Evolutionary conservation across 192 early-diverging fungal species (phyloP), one percentile per base, ranked within the genome.

Genomic region (Spizellomyces punctatus): DNA sequence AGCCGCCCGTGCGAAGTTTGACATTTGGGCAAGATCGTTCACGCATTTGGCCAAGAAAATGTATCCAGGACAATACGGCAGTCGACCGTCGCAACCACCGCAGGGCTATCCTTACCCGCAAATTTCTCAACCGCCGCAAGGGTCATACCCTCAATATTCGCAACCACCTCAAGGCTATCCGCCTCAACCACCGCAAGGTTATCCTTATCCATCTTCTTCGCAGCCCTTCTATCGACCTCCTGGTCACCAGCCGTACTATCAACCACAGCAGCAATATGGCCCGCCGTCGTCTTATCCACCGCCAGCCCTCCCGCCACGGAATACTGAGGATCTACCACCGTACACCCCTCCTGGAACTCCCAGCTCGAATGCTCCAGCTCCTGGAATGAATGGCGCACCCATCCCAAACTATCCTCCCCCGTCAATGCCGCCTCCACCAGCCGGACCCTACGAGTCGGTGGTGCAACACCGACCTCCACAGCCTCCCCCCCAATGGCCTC

Each of bases 401-500:
- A 60, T 63, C 6, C 58, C 49, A n/a, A 42, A 19, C 22, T 68
- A 68, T 50, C 58, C 66, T 8, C 66, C 64, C 10, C 45, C 44
- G n/a, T 55, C 68, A 42, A 36, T 27, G 10, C 72, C 66, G 12
- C 66, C 71, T 14, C 71, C 54, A 6, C 52, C 41, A 17, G 57
- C 49, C n/a, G 57, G 56, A 5, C 60, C 54, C 21, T 63, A 58
- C 27, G 36, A 67, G 43, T 41, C 65, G 6, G 72, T 61, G 10
- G 63, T 54, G 44, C 48, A 58, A 14, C 66, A 63, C 21, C 76
- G 50, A 49, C 72, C 72, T 58, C 36, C 58, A 12, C 8, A 22
- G 43, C 66, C 72, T 52, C 62, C 60, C 1, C 10, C 71, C 8
- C 48, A 63, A 46, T 64, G 63, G 60, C 63, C 63, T n/a, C 60